phyloP scores from a whole-genome alignment of 805 yeast genomes.

The Myxozyma neotropica region DNA sequence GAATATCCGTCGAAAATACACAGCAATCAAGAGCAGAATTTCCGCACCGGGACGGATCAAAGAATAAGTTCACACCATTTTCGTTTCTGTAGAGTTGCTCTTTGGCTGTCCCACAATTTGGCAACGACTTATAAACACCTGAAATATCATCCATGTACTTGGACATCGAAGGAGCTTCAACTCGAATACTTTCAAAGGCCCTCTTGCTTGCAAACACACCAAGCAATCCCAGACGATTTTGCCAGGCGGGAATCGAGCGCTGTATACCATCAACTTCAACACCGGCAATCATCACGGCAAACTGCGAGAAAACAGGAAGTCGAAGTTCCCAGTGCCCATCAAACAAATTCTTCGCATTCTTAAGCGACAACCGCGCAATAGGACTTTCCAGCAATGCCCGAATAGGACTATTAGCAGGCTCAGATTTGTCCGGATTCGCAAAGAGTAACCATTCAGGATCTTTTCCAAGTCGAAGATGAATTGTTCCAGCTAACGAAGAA shows the following conservation, averaged over 20 bases:
- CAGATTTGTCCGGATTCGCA: slow-evolving; percentile 6
- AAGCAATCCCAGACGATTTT: slow-evolving; percentile 8
- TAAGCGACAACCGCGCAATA: slow-evolving; percentile 13
- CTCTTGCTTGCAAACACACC: neutral
- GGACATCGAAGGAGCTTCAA: neutral
- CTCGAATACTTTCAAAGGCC: neutral
- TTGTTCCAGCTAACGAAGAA: neutral
- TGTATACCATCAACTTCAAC: neutral
- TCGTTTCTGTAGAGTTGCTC: slow-evolving; percentile 5
- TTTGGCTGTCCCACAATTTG: slow-evolving; percentile 18
- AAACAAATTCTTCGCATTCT: neutral
- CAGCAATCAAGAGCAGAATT: slow-evolving; percentile 6
- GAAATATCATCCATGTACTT: slow-evolving; percentile 5
- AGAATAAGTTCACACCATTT: slow-evolving; percentile 5
- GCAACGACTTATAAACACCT: slow-evolving; percentile 6
- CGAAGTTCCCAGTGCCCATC: slow-evolving; percentile 15
- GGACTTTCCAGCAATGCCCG: slow-evolving; percentile 12
- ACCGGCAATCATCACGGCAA: slow-evolving; percentile 4
- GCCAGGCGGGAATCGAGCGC: slow-evolving; percentile 13
- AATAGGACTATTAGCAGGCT: slow-evolving; percentile 15
- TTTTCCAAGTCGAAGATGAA: slow-evolving; percentile 6
- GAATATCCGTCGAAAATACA: slow-evolving; percentile 9
- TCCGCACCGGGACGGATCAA: slow-evolving; percentile 15
- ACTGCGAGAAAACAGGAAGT: neutral
- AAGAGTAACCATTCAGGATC: slow-evolving; percentile 11